Evolutionary conservation across 305 asterid genomes (phyloP), one percentile per base, ranked within the genome.

Genomic region (Solanum hybrid): DNA sequence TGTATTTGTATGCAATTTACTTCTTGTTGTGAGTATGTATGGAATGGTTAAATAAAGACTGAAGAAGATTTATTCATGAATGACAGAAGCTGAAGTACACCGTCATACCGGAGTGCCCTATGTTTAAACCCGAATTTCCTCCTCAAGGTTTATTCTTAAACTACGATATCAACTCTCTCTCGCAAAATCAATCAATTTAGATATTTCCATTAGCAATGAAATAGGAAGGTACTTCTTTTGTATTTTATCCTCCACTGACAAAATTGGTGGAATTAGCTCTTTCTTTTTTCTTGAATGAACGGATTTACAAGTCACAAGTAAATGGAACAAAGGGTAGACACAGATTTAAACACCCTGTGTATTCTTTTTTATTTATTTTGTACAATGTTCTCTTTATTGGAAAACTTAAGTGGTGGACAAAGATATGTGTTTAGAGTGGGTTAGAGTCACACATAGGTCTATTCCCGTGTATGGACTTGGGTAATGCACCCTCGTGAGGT

Each of bases 71-170:
- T 34, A 17, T 78, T 88, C 75, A 26, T 64, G 87, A 31, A 91
- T 89, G 80, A 80, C 96, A 97, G 99, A 94, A 93, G 95, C 93
- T 97, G 95, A 93, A 90, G 92, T 94, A 95, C 91, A 97, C 98
- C 37, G 98, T 91, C 89, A 96, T 97, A 92, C 99, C 99, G 13
- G 99, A 97, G 93, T 75, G 92, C 89, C 99, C 99, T 3, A 97
- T 97, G 99, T 95, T 95, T 87, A 95, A 92, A 91, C 99, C 99
- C 1, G 99, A 96, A 95, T 97, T 93, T 93, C 97, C 99, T 89
- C 98, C 98, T 78, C 99, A 95, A 95, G 99, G 99, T 97, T 91
- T 90, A 64, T 91, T 80, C 42, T 89, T 79, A 26, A 26, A 3
- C 75, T 84, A 51, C 22, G 4, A 51, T 51, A 56, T 10, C 75